Base-by-base conservation (phyloP, 805 yeast species). In the Starmera dryadoides region DNA sequence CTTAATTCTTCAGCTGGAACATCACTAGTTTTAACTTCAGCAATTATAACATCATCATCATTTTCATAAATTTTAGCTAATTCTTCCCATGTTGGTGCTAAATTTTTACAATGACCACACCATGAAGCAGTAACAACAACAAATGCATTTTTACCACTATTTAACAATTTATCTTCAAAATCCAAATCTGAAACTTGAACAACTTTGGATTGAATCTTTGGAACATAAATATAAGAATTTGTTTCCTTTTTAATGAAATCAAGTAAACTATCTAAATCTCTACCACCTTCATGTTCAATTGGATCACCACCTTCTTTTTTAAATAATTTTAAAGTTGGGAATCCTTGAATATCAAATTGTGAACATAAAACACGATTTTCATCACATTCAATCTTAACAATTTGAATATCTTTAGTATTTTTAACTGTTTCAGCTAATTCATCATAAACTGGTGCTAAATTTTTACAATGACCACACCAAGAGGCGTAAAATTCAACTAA, bases 401-500 rank as follows among this genome's bases (percentile, higher is more conserved):
- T 69, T 33, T 80, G 64, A 39, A 91, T 84, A 56, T 77, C 69
- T 36, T 66, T 66, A 38, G 64, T 61, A 30, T 68, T 65, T 39
- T 69, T 68, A 65, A 73, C 85, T 35, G 79, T 54, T 30, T 68
- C 79, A 33, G 89, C 96, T 49, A 93, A 72, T 56, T 88, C 89
- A 53, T 85, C 94, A 70, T 81, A 87, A 42, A 70, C 72, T 52
- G 96, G 96, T 34, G 88, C 91, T 58, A 89, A 72, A 59, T 74
- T 86, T 72, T 86, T 86, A 71, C 96, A 87, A 72, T 88, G 96
- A 36, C 95, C 88, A 70, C 96, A 88, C 96, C 96, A 89, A 59
- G 95, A 88, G 37, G 98, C 97, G 58, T 86, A 91, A 67, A 88
- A 91, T 68, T 86, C 84, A 46, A 86, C 86, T 45, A 87, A 70